Percentiles rank a stretch among this genome's conserved stretches.
phyloP scores from a whole-genome alignment of 495 filamentous ascomycete species.

The Xylaria nigripes region DNA sequence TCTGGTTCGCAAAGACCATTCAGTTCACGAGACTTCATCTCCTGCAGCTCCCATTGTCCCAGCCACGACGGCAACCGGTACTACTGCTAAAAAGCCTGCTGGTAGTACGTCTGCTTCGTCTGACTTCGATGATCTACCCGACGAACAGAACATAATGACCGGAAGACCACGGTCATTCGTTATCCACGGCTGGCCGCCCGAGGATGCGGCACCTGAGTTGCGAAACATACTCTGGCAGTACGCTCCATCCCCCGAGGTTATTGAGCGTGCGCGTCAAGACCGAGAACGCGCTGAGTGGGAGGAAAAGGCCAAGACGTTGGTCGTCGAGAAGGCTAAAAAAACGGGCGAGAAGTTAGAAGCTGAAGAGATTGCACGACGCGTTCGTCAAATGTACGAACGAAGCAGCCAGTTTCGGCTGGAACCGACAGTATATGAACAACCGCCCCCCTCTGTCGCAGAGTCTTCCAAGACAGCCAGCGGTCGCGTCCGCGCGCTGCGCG shows the following conservation, averaged over 20 bases:
- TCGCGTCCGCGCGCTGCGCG: neutral
- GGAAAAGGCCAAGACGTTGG: neutral
- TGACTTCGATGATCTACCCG: neutral
- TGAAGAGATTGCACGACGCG: neutral
- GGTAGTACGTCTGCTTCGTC: no score
- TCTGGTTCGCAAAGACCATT: neutral
- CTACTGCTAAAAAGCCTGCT: neutral
- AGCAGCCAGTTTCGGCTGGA: neutral
- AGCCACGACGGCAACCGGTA: neutral
- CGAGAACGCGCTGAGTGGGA: neutral
- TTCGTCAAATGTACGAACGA: neutral
- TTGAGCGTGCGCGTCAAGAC: neutral
- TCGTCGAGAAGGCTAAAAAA: neutral
- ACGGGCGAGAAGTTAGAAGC: neutral
- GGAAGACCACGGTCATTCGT: neutral
- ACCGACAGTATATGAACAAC: neutral
- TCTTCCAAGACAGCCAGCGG: neutral
- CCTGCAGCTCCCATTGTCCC: neutral
- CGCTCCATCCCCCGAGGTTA: neutral
- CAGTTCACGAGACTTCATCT: neutral
- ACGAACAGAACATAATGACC: neutral
- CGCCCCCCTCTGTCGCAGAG: neutral
- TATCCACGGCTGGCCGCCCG: neutral
- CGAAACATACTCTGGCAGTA: neutral
- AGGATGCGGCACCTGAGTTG: neutral